Base-by-base conservation (phyloP, 2,329 filamentous ascomycete species). In the Exophiala alcalophila region DNA sequence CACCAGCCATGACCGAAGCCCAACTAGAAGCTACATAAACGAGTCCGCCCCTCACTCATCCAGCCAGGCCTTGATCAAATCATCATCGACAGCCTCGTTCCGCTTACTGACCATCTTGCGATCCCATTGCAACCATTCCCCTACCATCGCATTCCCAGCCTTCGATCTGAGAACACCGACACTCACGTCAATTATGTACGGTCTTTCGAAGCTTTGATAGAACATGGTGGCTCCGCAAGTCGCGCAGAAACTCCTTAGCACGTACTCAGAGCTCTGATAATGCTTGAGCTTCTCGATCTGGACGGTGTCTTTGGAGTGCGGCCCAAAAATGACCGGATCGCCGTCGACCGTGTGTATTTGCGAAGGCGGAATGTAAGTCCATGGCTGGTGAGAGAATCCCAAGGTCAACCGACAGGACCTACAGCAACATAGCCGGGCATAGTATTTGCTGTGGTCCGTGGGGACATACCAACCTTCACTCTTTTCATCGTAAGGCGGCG, bases 161-260 rank as follows among this genome's bases (percentile, higher is more conserved):
- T 58, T 50, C 1, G 70, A 70, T 26, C 66, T 64, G 3, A 84
- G 56, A 25, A 83, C 54, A 0, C 82, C 82, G 5, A 74, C 72
- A 47, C 79, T 83, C 7, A 86, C 71, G 60, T 86, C 80, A 12
- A 85, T 68, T 14, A 84, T 58, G 3, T 71, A 68, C 0, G 74
- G 68, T 21, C 80, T 65, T 45, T 66, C 65, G 4, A 68, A 63
- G 39, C 73, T 72, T 53, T 76, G 72, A 73, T 77, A 84, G 54
- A 84, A 84, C 2, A 80, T 69, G 0, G 72, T 80, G 0, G 83
- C 81, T 1, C 81, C 81, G 54, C 83, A 86, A 1, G 40, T 57
- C 1, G 62, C 61, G 57, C 82, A 86, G 56, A 84, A 85, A 29
- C 80, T 76, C 12, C 82, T 70, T 32, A 67, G 62, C 3, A 80